Percentiles rank a stretch among this genome's conserved stretches.
Evolutionary conservation across 495 filamentous ascomycete species (phyloP).

Genomic region (Penicillium cosmopolitanum): DNA sequence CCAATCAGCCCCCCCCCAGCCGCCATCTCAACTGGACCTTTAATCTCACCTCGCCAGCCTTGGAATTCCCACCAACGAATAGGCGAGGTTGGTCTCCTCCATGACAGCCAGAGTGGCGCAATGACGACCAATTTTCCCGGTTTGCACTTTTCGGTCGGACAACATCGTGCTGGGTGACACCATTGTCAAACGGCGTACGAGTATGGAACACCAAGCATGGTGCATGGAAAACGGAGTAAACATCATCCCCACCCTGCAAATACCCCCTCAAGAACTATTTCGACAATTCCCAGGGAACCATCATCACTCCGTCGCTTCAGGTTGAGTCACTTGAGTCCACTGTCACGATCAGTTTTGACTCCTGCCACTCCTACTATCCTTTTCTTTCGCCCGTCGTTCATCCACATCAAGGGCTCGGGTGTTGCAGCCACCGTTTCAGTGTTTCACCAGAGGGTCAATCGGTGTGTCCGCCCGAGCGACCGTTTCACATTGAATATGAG

Average conservation of each 20-base stretch:
- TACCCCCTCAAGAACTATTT: neutral
- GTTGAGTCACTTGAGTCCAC: neutral
- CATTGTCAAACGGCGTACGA: constrained; percentile 1
- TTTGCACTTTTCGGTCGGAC: neutral
- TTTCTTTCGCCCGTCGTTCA: neutral
- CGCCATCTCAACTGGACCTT: constrained; percentile 5
- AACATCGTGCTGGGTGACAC: constrained; percentile 5
- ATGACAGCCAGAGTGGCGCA: constrained; percentile 3
- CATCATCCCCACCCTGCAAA: neutral
- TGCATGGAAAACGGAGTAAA: no score
- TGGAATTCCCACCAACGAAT: neutral
- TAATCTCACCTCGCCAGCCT: constrained; percentile 5
- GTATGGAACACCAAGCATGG: neutral
- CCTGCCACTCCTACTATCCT: neutral
- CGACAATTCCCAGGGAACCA: neutral
- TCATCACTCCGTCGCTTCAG: neutral
- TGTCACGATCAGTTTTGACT: neutral
- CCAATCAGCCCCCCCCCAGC: constrained; percentile 5
- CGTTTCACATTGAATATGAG: constrained; percentile 6
- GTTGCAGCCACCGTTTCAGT: constrained; percentile 15
- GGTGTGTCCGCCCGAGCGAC: constrained; percentile 2
- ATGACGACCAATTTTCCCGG: neutral
- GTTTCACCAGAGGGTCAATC: constrained; percentile 10
- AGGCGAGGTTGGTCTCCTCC: neutral
- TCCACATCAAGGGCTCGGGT: constrained; percentile 6